Base-by-base conservation (phyloP, 345 rosid genomes). In the Orychophragmus violaceus region DNA sequence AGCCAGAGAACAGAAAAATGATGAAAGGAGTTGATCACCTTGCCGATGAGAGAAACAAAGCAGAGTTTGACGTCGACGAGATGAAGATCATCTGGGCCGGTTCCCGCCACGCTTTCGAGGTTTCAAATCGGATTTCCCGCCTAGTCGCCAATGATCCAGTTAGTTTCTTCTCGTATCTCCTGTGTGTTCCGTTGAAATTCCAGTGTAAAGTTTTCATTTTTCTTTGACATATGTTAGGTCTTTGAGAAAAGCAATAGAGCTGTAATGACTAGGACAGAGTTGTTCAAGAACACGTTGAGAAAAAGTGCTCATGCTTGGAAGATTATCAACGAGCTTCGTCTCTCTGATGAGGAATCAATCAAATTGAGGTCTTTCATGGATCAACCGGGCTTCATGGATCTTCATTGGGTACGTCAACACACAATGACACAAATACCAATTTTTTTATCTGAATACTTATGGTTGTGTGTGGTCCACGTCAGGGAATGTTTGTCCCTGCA, bases 31-130 rank as follows among this genome's bases (percentile, higher is more conserved):
- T 74, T 10, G 96, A 90, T 71, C 74, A 82, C 71, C 75, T 86
- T 25, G 83, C 80, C 29, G 66, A 68, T 6, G 98, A 93, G 81
- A 82, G 97, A 81, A 80, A 28, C 71, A 85, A 76, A 76, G 86
- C 90, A n/a, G 80, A 83, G 75, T 90, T 93, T 73, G 80, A 87
- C 52, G 90, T 93, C 49, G 81, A 86, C 4, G 86, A 81, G 22
- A 86, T 93, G 96, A 93, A 88, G 83, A 65, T 93, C 79, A 79
- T 82, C 50, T 93, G 96, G 98, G 94, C 90, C 18, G 94, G 97
- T 27, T 90, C 98, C 16, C 87, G 77, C 65, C 85, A 79, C 21
- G 83, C 75, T 74, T 80, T 79, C 28, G 82, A 93, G 27, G 66
- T 88, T 73, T 77, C 87, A 25, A 86, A 90, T 68, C 91, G 96